phyloP scores from a whole-genome alignment of 371 early-diverging fungal genomes.

The Syncephalis plumigaleata region DNA sequence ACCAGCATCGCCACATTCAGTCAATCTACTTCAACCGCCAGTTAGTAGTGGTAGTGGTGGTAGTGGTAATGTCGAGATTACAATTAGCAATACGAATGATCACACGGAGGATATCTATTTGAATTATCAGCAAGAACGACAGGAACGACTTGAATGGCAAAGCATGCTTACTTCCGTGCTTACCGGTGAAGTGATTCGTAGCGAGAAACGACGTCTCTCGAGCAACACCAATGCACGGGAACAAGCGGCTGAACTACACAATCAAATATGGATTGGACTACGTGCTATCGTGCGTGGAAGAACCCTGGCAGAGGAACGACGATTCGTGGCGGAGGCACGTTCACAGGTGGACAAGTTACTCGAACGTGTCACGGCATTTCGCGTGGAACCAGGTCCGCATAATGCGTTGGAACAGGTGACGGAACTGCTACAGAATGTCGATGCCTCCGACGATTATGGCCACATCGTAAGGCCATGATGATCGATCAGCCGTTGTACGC shows the following conservation, averaged over 20 bases:
- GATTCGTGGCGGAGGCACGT: conserved; percentile 43
- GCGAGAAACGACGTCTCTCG: conserved; percentile 55
- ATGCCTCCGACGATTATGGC: conserved; percentile 56
- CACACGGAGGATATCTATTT: too few species aligned
- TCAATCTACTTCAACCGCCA: too few species aligned
- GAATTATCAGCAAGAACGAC: conserved; percentile 3
- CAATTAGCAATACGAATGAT: too few species aligned
- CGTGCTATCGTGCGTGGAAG: conserved; percentile 46
- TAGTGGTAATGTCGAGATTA: too few species aligned
- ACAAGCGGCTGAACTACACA: conserved; percentile 25
- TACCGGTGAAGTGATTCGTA: conserved; percentile 69
- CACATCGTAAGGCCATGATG: conserved; percentile 42
- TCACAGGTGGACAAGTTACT: conserved; percentile 39
- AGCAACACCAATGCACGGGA: conserved; percentile 26
- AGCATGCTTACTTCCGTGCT: conserved; percentile 72
- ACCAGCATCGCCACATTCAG: too few species aligned
- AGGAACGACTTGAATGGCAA: conserved; percentile 66
- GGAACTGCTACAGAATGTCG: conserved; percentile 48
- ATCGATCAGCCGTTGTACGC: conserved; percentile 53
- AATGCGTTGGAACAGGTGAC: conserved; percentile 38
- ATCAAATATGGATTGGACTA: conserved; percentile 61
- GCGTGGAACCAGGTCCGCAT: conserved; percentile 19
- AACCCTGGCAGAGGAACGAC: conserved; percentile 40
- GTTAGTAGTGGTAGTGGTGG: too few species aligned
- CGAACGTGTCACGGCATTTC: conserved; percentile 42